Conservation (phyloP, 2,329 filamentous ascomycete species). For the Fusarium abutilonis region DNA sequence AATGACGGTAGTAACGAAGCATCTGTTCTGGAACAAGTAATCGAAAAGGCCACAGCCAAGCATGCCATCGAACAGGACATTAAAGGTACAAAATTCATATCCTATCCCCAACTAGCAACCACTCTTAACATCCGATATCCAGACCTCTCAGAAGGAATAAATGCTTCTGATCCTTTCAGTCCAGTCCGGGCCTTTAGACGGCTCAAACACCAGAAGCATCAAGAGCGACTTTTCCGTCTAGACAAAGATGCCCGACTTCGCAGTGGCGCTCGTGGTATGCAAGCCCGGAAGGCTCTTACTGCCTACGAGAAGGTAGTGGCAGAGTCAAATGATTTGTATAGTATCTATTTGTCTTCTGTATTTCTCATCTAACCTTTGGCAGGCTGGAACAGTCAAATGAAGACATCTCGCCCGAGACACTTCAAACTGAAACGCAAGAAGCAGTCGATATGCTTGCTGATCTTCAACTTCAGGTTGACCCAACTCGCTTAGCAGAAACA, state of each 20-base stretch:
- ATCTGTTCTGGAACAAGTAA: constrained; percentile 72
- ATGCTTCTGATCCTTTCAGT: constrained; percentile 64
- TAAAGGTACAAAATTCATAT: constrained; percentile 55
- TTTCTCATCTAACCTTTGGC: not conserved
- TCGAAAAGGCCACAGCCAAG: constrained; percentile 67
- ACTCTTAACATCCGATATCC: constrained; percentile 29
- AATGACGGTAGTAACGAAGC: constrained; percentile 29
- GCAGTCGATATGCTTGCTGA: constrained; percentile 75
- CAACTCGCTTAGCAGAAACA: constrained; percentile 69
- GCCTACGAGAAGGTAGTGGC: constrained; percentile 73
- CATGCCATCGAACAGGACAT: constrained; percentile 70
- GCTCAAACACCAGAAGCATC: constrained; percentile 69
- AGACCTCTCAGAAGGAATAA: constrained; percentile 69
- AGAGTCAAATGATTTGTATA: constrained; percentile 64
- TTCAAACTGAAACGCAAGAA: constrained; percentile 73
- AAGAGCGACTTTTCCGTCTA: constrained; percentile 71
- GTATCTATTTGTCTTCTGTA: not conserved
- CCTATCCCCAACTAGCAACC: rapidly evolving
- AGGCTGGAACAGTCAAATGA: constrained; percentile 63
- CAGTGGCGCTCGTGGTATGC: constrained; percentile 78
- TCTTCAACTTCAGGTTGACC: constrained; percentile 74
- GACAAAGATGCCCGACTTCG: constrained; percentile 78
- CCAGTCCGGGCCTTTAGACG: constrained; percentile 69
- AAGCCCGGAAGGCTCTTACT: constrained; percentile 78
- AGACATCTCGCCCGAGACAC: constrained; percentile 63